Base-by-base conservation (phyloP, 768 basidiomycete species). In the Leccinum variicolor region DNA sequence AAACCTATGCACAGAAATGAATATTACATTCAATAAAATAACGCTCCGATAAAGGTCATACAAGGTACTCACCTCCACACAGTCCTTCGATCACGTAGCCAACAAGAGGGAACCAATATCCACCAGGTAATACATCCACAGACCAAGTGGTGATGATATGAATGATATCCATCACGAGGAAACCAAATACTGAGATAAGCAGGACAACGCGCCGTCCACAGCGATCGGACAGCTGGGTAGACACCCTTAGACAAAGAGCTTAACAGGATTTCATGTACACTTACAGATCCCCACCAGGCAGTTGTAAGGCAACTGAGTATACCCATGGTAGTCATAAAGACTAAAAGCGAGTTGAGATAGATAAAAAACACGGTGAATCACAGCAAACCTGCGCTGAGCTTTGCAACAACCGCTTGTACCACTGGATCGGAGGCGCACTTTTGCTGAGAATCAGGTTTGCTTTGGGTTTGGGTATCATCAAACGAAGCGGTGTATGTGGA, bases 241-340 rank as follows among this genome's bases (percentile, higher is more conserved):
- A 54, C 15, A 43, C 2, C 9, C 7, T 62, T 45, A 58, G 53
- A 15, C 8, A 14, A 46, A 39, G 13, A 28, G 10, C 3, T 23
- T 43, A 21, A 17, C 21, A 8, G 28, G 23, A 8, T n/a, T 41
- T 51, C 48, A 29, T 29, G 57, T 33, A 50, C 56, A 77, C 86
- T 70, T 71, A 89, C 88, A 53, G 86, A 80, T 55, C 89, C 88
- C 94, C 94, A 96, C 83, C 86, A 94, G 3, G 83, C 90, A 13
- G 87, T 86, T 3, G 92, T 93, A 33, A 94, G 66, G 60, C 90
- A 89, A 31, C 84, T 80, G 33, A 96, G 74, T 52, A 92, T 70
- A 9, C 94, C 94, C 75, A 83, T 84, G 9, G 80, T 75, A 3
- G 85, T 76, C 0, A 82, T 72, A 67, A 90, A 85, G 21, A 80